Evolutionary conservation across 2,329 filamentous ascomycete genomes (phyloP), one percentile per base, ranked within the genome.

Genomic region (Pseudogymnoascus sp.): DNA sequence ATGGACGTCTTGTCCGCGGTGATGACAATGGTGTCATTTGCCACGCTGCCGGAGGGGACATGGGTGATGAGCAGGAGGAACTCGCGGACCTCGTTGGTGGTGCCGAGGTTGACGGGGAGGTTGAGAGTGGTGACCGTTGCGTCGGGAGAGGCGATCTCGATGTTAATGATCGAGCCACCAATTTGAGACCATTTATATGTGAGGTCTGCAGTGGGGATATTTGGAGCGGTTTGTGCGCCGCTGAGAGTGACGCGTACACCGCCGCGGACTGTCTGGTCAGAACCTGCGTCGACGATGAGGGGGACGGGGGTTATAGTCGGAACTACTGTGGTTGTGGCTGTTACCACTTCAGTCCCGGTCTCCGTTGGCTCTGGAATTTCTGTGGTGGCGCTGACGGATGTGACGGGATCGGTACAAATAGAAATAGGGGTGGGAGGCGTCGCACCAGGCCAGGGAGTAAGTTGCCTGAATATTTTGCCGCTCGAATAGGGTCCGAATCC

Each of bases 391-490:
- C 36, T 37, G 36, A 37, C 36, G 36, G 14, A 37, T 37, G 14
- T 37, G 36, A 63, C 56, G 14, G 36, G 21, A 21, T 38, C 31
- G 14, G 34, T 16, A 40, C 59, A 60, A 4, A 21, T 38, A 16
- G 36, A 37, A 23, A 23, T 21, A 18, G 31, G 28, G 12, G 12
- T 38, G n/a, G 65, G 65, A 16, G 59, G 3, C 46, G 60, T 16
- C n/a, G 31, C 49, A 18, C 63, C 64, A 16, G 64, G 64, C 65
- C 65, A 79, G 0, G 77, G 77, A 38, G 65, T 69, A 11, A 79
- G 69, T 3, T 72, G 77, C 1, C 75, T 75, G 64, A 73, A 78
- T n/a, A 74, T 62, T 40, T 72, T 68, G 0, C 67, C 69, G n/a
- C 68, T 46, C 0, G 64, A 63, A 60, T 73, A 72, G 3, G 65